Percentiles rank a stretch among this genome's conserved stretches.
phyloP scores from a whole-genome alignment of 139 green algal genomes.

The Chlorella vulgaris region DNA sequence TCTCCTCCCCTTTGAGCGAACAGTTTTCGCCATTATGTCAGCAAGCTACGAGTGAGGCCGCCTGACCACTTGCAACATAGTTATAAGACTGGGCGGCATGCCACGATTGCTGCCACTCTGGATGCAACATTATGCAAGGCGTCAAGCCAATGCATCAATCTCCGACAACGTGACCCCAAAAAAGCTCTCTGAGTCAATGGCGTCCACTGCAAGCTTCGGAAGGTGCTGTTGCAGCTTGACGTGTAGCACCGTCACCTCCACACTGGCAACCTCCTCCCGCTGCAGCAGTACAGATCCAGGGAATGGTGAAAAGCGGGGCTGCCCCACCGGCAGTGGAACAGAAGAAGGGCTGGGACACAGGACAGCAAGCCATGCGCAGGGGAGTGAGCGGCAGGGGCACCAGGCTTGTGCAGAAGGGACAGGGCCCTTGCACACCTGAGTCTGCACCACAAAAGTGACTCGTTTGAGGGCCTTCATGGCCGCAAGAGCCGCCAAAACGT shows the following conservation, averaged over 20 bases:
- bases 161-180: background rate
- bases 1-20: background rate
- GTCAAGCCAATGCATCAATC: too few species aligned
- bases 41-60: too few species aligned
- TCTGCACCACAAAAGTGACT: conserved; percentile 19
- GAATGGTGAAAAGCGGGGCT: too few species aligned
- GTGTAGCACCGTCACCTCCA: conserved; percentile 5
- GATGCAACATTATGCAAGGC: too few species aligned
- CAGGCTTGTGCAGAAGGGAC: background rate
- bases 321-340: too few species aligned
- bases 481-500: background rate
- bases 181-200: background rate
- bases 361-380: too few species aligned
- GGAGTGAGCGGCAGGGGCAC: background rate
- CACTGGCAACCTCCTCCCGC: background rate
- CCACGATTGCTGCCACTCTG: too few species aligned
- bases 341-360: too few species aligned
- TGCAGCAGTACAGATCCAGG: too few species aligned
- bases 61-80: background rate
- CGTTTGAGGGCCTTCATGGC: background rate
- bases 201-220: background rate
- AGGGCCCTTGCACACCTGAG: background rate
- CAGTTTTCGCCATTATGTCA: background rate
- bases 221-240: background rate
- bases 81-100: background rate